These are phyloP conservation scores for Digitaria exilis DNA, from an alignment of 202 grass and related monocot species.

Conservation along the genomic window DNA sequence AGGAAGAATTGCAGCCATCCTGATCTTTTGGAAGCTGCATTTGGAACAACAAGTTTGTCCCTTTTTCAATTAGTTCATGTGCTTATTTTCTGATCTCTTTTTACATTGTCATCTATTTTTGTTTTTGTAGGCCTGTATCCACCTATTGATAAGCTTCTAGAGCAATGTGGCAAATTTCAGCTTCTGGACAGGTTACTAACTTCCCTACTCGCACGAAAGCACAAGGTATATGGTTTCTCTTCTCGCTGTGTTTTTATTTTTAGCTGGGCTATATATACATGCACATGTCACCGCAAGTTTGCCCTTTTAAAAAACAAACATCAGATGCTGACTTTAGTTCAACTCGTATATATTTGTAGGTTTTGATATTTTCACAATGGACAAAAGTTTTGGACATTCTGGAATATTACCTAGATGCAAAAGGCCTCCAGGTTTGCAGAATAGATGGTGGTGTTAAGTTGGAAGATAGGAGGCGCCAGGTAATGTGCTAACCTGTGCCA, in stretches of 20 bases:
- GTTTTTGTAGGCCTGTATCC: constrained; percentile 59
- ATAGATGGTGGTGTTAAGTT: constrained; percentile 89
- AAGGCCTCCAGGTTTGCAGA: constrained; percentile 74
- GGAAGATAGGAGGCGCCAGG: constrained; percentile 77
- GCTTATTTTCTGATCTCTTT: constrained; percentile 1
- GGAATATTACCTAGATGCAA: constrained; percentile 76
- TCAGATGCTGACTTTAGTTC: background rate
- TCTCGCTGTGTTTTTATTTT: constrained; percentile 20
- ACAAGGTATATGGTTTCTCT: constrained; percentile 69
- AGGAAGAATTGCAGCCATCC: constrained; percentile 90
- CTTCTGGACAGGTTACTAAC: constrained; percentile 71
- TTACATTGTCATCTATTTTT: constrained; percentile 24
- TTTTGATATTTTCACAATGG: constrained; percentile 97
- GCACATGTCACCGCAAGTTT: background rate
- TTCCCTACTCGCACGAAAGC: constrained; percentile 65
- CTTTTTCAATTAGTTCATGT: constrained; percentile 6
- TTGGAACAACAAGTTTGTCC: constrained; percentile 50
- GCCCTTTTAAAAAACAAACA: too few species aligned
- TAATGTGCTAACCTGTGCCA: constrained; percentile 39
- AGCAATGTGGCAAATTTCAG: constrained; percentile 89
- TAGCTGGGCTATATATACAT: constrained; percentile 9
- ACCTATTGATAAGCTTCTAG: constrained; percentile 72
- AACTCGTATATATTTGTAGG: constrained; percentile 52
- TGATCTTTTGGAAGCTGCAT: constrained; percentile 81
- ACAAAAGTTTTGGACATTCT: constrained; percentile 92